These are phyloP conservation scores for Hymenoscyphus salicellus DNA, from an alignment of 2,329 filamentous ascomycete species.

Conservation along the genomic window DNA sequence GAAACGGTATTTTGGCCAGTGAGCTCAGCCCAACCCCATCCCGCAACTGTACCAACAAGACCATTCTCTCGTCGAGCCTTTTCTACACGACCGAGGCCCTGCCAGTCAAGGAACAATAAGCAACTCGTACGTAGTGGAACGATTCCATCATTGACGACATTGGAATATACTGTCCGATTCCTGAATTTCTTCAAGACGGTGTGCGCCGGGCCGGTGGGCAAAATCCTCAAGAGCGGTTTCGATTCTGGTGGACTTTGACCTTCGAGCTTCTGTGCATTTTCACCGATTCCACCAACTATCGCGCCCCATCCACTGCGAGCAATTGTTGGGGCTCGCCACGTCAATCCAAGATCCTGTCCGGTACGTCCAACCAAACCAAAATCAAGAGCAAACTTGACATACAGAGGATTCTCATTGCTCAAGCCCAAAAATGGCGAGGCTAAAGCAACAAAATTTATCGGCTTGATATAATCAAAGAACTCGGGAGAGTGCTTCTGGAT, in stretches of 20 bases:
- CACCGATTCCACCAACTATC: slow-evolving; percentile 76
- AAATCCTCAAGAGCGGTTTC: slow-evolving; percentile 82
- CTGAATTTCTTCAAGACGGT: slow-evolving; percentile 81
- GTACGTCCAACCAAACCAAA: slow-evolving; percentile 95
- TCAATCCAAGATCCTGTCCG: slow-evolving; percentile 89
- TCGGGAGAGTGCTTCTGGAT: slow-evolving; percentile 92
- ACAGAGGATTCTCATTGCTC: slow-evolving; percentile 96
- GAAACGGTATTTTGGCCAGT: slow-evolving; percentile 60
- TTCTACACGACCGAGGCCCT: slow-evolving; percentile 86
- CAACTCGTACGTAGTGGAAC: slow-evolving; percentile 93
- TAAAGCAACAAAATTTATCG: slow-evolving; percentile 85
- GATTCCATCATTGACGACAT: slow-evolving; percentile 96
- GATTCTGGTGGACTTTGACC: slow-evolving; percentile 69
- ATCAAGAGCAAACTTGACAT: slow-evolving; percentile 94
- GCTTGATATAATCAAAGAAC: slow-evolving; percentile 83
- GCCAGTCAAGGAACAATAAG: slow-evolving; percentile 95
- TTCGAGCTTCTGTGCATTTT: slow-evolving; percentile 60
- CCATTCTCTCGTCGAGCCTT: slow-evolving; percentile 92
- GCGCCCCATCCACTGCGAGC: slow-evolving; percentile 85
- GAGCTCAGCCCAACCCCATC: slow-evolving; percentile 92
- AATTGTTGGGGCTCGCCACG: slow-evolving; percentile 86
- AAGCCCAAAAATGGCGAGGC: slow-evolving; percentile 86
- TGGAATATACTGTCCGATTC: slow-evolving; percentile 90
- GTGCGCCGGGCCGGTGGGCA: slow-evolving; percentile 89
- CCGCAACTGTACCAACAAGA: slow-evolving; percentile 85